Conservation (phyloP, 768 basidiomycete species). For the Tulasnella sp. region DNA sequence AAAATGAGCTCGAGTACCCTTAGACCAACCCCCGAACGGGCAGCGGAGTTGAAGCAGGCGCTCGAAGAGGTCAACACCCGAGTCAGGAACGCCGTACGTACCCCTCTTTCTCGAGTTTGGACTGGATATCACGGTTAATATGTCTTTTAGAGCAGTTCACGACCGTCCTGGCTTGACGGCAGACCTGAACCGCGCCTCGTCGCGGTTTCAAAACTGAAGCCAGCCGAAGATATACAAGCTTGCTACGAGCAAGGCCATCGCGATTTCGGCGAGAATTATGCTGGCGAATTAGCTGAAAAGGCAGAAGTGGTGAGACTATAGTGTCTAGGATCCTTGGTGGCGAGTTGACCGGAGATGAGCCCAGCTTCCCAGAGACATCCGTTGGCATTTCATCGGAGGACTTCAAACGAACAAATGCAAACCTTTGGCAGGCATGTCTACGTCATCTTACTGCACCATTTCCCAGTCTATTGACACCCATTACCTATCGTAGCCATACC, state of each 20-base stretch:
- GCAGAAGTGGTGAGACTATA: conserved; percentile 45
- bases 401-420: conserved; percentile 92
- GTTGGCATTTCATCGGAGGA: conserved; percentile 95
- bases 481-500: conserved; percentile 49
- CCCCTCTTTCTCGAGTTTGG: too few species aligned
- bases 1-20: too few species aligned
- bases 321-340: neutral
- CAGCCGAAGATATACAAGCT: conserved; percentile 70
- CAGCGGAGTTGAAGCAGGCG: conserved; percentile 20
- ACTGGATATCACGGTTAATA: too few species aligned
- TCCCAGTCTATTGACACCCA: neutral
- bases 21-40: conserved; percentile 15
- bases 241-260: conserved; percentile 71
- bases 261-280: conserved; percentile 98
- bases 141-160: too few species aligned
- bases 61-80: conserved; percentile 18
- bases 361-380: conserved; percentile 76
- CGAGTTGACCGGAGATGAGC: neutral
- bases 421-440: conserved; percentile 56
- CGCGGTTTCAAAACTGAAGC: conserved; percentile 90
- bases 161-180: too few species aligned
- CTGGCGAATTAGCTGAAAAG: conserved; percentile 83
- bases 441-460: neutral
- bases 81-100: conserved; percentile 17
- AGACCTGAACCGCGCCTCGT: conserved; percentile 48